Evolutionary conservation across 495 filamentous ascomycete genomes (phyloP).

Genomic region (Hypoxylon crocopeplum): DNA sequence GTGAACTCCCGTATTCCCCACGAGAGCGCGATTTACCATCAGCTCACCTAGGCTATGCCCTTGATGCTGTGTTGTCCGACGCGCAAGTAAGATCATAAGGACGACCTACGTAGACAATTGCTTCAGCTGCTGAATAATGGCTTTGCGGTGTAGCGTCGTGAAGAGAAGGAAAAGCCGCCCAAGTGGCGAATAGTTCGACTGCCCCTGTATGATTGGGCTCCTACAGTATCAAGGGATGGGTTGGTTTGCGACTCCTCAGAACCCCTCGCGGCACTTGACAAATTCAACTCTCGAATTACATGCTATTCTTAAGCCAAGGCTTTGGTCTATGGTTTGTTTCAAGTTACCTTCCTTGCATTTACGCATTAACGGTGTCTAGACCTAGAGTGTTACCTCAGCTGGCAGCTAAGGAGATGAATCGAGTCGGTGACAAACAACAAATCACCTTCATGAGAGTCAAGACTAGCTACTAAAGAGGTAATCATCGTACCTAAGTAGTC

Average conservation of each 20-base stretch:
- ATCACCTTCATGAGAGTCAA: too few relatives aligned
- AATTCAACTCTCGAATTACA: conserved; percentile 27
- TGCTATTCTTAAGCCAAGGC: conserved; percentile 25
- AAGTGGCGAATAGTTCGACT: conserved; percentile 31
- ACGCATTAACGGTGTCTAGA: background rate
- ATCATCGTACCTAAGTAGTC: too few relatives aligned
- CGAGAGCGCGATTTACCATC: conserved; percentile 8
- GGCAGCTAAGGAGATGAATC: background rate
- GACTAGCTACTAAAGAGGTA: too few relatives aligned
- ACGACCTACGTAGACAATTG: conserved; percentile 1
- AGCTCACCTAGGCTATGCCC: too few relatives aligned
- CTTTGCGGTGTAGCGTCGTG: conserved; percentile 21
- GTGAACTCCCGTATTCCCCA: conserved; percentile 4
- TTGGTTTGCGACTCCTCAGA: too few relatives aligned
- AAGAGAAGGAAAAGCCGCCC: conserved; percentile 21
- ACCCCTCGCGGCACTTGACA: conserved; percentile 32
- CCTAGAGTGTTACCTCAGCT: conserved; percentile 13
- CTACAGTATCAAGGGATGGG: conserved; percentile 28
- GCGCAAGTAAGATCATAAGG: conserved; percentile 7
- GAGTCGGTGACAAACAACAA: background rate
- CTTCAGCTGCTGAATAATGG: conserved; percentile 5
- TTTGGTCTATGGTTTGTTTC: conserved; percentile 22
- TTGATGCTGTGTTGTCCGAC: conserved; percentile 12
- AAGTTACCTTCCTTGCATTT: conserved; percentile 16
- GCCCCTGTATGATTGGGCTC: conserved; percentile 36